Evolutionary conservation across 371 early-diverging fungal species (phyloP).

Genomic region (Circinella minor): DNA sequence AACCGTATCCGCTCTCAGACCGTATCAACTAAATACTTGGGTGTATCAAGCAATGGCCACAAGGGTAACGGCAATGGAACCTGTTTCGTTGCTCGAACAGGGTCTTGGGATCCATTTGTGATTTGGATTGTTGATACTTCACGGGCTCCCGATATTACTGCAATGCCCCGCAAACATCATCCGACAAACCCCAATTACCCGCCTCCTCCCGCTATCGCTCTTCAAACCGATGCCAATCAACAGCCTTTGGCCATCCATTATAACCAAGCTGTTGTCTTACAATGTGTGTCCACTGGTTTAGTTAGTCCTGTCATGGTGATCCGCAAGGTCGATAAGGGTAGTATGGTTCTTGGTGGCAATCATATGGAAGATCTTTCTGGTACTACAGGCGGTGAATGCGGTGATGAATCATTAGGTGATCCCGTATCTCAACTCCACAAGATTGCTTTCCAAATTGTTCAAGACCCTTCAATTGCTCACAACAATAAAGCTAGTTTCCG

Average conservation of each 20-base stretch:
- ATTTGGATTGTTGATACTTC: constrained; percentile 85
- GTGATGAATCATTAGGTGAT: constrained; percentile 55
- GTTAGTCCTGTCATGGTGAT: constrained; percentile 84
- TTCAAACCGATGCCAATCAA: constrained; percentile 43
- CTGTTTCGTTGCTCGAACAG: constrained; percentile 80
- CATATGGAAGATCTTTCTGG: constrained; percentile 28
- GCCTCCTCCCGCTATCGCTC: constrained; percentile 78
- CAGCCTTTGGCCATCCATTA: constrained; percentile 79
- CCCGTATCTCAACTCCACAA: constrained; percentile 93
- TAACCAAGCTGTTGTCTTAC: constrained; percentile 82
- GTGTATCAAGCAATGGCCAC: constrained; percentile 52
- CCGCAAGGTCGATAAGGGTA: constrained; percentile 84
- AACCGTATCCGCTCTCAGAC: constrained; percentile 88
- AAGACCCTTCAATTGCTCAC: constrained; percentile 45
- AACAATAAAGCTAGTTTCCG: constrained; percentile 34
- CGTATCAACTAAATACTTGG: constrained; percentile 85
- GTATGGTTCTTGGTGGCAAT: constrained; percentile 75
- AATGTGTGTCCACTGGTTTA: constrained; percentile 82
- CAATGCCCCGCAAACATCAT: constrained; percentile 46
- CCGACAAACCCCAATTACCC: constrained; percentile 66
- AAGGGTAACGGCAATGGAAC: constrained; percentile 52
- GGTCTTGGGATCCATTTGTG: constrained; percentile 87
- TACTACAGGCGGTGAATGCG: constrained; percentile 48
- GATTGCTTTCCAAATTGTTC: constrained; percentile 83
- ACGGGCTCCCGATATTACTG: constrained; percentile 39